Conservation (phyloP, 164 flowering plant species). For the Magnolia sinica region DNA sequence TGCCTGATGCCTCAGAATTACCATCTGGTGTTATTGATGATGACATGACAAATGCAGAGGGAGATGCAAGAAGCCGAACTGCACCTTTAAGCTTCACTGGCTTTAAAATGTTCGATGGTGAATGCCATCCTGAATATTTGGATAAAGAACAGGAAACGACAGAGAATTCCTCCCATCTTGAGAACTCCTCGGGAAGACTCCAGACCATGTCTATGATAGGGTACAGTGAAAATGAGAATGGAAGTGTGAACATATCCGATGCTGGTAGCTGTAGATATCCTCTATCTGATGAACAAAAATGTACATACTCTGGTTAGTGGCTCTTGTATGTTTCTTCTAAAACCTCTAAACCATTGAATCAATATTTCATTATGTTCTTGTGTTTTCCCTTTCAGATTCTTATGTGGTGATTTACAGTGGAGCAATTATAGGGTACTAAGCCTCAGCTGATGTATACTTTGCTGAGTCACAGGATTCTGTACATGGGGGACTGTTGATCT, state of each 20-base stretch:
- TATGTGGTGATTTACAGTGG: neutral
- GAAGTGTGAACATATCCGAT: neutral
- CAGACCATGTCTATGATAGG: neutral
- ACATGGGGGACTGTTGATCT: neutral
- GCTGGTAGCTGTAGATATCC: neutral
- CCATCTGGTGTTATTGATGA: slow-evolving; percentile 8
- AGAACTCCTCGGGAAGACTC: neutral
- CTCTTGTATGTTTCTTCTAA: neutral
- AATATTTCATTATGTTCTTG: neutral
- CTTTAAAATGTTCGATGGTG: neutral
- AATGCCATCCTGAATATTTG: slow-evolving; percentile 1
- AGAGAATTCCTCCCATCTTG: slow-evolving; percentile 1
- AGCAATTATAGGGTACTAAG: neutral
- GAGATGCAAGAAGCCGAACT: neutral
- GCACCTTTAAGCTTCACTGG: neutral
- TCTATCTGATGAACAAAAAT: neutral
- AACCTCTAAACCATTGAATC: too few species aligned
- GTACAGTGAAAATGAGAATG: neutral
- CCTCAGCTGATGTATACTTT: too few species aligned
- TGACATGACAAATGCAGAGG: slow-evolving; percentile 12
- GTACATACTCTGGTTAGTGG: neutral
- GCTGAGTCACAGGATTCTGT: neutral
- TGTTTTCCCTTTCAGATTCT: neutral
- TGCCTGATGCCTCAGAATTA: slow-evolving; percentile 1
- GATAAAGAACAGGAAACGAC: neutral